Conservation (phyloP, 108 stramenopile species). For the Stephanodiscus minutulus region DNA sequence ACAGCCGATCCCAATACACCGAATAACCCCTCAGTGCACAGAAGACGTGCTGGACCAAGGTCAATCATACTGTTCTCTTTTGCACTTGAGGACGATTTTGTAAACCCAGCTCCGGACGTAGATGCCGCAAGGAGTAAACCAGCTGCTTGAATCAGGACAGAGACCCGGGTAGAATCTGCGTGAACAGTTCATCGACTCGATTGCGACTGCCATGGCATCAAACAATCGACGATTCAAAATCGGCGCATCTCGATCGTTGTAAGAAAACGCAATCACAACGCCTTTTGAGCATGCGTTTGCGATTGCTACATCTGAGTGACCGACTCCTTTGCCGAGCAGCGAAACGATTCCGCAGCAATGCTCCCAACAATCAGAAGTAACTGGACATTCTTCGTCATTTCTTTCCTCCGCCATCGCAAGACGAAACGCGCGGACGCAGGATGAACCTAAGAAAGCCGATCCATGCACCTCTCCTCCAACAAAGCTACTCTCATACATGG, state of each 20-base stretch:
- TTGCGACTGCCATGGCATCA: constrained; percentile 41
- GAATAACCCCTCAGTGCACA: constrained; percentile 69
- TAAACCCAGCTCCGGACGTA: constrained; percentile 49
- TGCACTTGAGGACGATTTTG: background rate
- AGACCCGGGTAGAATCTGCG: constrained; percentile 57
- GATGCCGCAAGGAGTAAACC: constrained; percentile 65
- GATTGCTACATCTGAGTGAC: constrained; percentile 60
- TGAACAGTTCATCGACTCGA: constrained; percentile 50
- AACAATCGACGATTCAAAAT: constrained; percentile 43
- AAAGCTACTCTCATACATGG: constrained; percentile 26
- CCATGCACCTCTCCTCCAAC: constrained; percentile 67
- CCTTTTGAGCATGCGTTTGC: constrained; percentile 68
- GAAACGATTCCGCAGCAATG: constrained; percentile 37
- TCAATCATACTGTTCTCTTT: constrained; percentile 16
- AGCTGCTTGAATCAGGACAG: constrained; percentile 56
- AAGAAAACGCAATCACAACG: constrained; percentile 63
- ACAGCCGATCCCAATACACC: constrained; percentile 64
- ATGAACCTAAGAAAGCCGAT: constrained; percentile 66
- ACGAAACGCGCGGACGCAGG: constrained; percentile 61
- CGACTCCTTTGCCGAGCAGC: constrained; percentile 55
- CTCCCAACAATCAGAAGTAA: constrained; percentile 38
- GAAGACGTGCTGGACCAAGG: constrained; percentile 52
- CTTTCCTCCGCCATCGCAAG: constrained; percentile 21
- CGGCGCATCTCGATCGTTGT: constrained; percentile 58
- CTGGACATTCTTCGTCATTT: constrained; percentile 3